Conservation (phyloP, 2,329 filamentous ascomycete species). For the Hypoxylon sp. region DNA sequence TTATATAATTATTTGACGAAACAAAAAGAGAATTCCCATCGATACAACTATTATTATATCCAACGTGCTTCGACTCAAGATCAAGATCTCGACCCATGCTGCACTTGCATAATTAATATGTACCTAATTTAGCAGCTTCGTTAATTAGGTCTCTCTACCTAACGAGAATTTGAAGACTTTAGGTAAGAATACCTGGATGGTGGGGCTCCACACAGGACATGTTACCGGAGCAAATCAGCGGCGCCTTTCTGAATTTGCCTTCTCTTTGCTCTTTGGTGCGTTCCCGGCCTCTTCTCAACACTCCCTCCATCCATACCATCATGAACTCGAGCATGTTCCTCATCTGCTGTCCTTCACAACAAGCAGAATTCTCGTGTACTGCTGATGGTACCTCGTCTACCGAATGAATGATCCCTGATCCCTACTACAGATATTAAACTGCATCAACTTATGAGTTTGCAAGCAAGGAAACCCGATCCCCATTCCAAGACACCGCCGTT, state of each 20-base stretch:
- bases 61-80: no score
- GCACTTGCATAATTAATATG: no score
- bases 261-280: conserved; percentile 21
- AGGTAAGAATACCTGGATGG: conserved; percentile 26
- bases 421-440: no score
- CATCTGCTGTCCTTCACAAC: conserved; percentile 18
- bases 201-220: conserved; percentile 21
- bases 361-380: conserved; percentile 19
- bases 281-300: conserved; percentile 25
- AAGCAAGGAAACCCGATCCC: conserved; percentile 9
- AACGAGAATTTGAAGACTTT: conserved; percentile 9
- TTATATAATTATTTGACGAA: no score
- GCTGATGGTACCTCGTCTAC: conserved; percentile 13
- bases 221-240: conserved; percentile 30
- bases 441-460: no score
- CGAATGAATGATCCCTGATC: conserved; percentile 12
- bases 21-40: no score
- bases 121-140: no score
- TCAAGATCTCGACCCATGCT: no score
- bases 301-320: no score
- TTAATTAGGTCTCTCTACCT: no score
- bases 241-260: conserved; percentile 25
- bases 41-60: no score
- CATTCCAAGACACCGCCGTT: conserved; percentile 21
- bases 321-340: conserved; percentile 31